Evolutionary conservation across 2,329 filamentous ascomycete genomes (phyloP).

Genomic region (Grosmannia penicillata): DNA sequence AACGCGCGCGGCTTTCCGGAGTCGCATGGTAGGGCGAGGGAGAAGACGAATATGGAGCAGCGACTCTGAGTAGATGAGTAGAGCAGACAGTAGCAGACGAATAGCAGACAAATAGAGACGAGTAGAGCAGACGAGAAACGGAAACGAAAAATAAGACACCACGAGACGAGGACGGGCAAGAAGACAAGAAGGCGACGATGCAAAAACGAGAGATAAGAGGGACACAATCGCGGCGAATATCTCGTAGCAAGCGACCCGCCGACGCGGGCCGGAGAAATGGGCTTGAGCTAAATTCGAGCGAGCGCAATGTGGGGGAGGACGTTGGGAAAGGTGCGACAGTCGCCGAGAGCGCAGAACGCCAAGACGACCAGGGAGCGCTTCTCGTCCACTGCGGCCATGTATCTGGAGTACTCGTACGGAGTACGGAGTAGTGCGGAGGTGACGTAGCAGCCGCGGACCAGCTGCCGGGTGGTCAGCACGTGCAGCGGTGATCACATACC

Average conservation of each 20-base stretch:
- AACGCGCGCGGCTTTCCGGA: constrained; percentile 72
- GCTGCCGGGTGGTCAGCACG: too few species aligned
- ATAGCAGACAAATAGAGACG: neutral
- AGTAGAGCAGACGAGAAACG: neutral
- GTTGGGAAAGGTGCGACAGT: too few species aligned
- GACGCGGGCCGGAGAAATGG: constrained; percentile 2
- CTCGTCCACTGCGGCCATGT: too few species aligned
- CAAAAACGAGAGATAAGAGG: neutral
- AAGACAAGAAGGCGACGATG: too few species aligned
- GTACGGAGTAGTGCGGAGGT: too few species aligned
- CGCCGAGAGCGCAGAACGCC: too few species aligned
- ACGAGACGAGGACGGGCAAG: too few species aligned
- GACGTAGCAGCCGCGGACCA: too few species aligned
- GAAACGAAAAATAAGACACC: neutral
- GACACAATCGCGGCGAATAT: neutral
- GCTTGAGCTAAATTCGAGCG: neutral
- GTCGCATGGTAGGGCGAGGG: constrained; percentile 35
- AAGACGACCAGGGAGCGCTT: too few species aligned
- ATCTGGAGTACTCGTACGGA: too few species aligned
- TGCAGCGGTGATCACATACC: too few species aligned
- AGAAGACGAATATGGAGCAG: neutral
- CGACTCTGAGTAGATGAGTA: neutral
- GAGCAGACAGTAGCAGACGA: neutral
- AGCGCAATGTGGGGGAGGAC: constrained; percentile 1
- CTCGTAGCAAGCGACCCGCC: neutral